Evolutionary conservation across 495 filamentous ascomycete genomes (phyloP), one percentile per base, ranked within the genome.

Genomic region (Schizothecium vesticola): DNA sequence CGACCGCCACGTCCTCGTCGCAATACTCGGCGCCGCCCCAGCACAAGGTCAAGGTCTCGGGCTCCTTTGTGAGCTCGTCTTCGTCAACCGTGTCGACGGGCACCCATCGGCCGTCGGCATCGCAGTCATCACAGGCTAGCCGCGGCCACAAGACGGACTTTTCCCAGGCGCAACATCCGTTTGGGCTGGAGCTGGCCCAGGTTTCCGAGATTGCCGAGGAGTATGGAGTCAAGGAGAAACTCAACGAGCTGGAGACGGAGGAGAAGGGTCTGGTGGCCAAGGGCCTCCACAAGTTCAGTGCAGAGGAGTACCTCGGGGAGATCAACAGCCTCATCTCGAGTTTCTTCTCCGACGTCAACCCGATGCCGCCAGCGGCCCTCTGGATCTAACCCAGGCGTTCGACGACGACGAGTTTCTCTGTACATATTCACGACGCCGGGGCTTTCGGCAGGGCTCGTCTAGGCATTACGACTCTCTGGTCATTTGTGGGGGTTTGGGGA

Each of bases 161-260:
- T 70, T 69, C 75, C 59, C 65, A 76, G 28, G 57, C 72, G n/a
- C 74, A 76, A 64, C 75, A 84, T 68, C 89, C 89, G 12, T 92
- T 92, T 73, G 91, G 88, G 7, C 83, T 84, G n/a, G 91, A 93
- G 76, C 81, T 94, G 55, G 89, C 89, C 33, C 86, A 92, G 74
- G 85, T 92, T 4, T 84, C 89, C 59, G 91, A 93, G 79, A 85
- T 98, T 12, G 94, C 90, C 0, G 95, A 97, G 79, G 93, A 97
- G 74, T 92, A 91, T 67, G 90, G 91, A 19, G 84, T 84, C 64
- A 84, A 86, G 74, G 80, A 85, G 64, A 83, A 85, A 62, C 76
- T 88, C 61, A 86, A 89, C 61, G 75, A 86, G n/a, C 82, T 91
- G 58, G 87, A 91, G 60, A 86, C 89, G 26, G 92, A 95, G 73